Conservation (phyloP, 2,329 filamentous ascomycete genomes). For the Arthrobotrys musiformis region DNA sequence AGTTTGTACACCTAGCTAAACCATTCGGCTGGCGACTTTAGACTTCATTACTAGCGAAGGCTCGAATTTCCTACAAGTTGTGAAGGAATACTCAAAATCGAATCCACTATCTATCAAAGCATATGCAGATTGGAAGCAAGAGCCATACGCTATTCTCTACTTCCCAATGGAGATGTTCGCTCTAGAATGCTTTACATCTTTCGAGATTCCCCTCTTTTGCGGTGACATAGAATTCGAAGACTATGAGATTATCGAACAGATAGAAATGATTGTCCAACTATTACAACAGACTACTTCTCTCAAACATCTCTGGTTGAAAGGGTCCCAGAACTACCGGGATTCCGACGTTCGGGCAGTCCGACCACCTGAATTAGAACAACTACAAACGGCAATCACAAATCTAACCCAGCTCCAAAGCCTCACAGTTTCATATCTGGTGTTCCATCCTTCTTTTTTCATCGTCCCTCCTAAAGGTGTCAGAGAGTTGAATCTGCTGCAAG, state of each 20-base stretch:
- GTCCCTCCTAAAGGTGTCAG: not conserved
- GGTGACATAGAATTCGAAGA: not conserved
- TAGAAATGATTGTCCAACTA: not conserved
- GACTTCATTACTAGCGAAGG: no score
- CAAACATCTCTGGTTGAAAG: not conserved
- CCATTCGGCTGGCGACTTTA: no score
- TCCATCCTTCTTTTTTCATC: slow-evolving; percentile 12
- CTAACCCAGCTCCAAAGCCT: not conserved
- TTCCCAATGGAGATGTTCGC: not conserved
- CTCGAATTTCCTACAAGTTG: not conserved
- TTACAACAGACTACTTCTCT: not conserved
- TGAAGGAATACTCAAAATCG: not conserved
- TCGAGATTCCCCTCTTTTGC: not conserved
- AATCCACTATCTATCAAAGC: not conserved
- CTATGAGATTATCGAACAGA: not conserved
- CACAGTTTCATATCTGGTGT: not conserved
- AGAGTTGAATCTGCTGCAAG: not conserved
- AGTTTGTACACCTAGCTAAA: no score
- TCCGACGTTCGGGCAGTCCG: not conserved
- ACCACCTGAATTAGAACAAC: not conserved
- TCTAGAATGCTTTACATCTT: not conserved
- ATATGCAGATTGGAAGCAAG: no score
- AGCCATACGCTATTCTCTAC: not conserved
- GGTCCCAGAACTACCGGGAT: not conserved
- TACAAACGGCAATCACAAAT: not conserved